phyloP scores from a whole-genome alignment of 805 yeast species.

The Cyberlindnera maritima region DNA sequence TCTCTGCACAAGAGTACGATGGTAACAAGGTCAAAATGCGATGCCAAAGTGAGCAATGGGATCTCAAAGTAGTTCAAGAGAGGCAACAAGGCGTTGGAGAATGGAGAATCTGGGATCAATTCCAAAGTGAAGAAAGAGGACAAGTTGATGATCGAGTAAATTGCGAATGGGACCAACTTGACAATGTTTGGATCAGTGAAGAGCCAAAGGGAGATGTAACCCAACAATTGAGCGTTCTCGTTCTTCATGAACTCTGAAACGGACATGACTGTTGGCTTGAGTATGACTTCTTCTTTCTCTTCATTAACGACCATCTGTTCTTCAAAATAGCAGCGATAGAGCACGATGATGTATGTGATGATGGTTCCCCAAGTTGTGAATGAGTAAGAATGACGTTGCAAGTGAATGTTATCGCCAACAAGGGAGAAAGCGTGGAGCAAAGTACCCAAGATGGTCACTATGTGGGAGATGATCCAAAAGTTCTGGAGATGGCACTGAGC shows the following conservation, averaged over 20 bases:
- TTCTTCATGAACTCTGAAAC: conserved; percentile 37
- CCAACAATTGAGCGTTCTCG: conserved; percentile 40
- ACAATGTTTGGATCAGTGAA: conserved; percentile 31
- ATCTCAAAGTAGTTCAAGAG: conserved; percentile 36
- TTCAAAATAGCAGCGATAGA: conserved; percentile 22
- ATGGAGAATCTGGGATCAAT: conserved; percentile 30
- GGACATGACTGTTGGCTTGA: conserved; percentile 20
- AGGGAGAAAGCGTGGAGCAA: conserved; percentile 8
- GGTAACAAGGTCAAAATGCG: conserved; percentile 37
- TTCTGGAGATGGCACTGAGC: conserved; percentile 22
- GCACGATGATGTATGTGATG: conserved; percentile 26
- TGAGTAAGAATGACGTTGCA: conserved; percentile 15
- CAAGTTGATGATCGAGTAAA: conserved; percentile 39
- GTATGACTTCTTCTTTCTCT: conserved; percentile 13
- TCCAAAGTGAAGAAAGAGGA: conserved; percentile 33
- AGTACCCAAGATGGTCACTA: conserved; percentile 21
- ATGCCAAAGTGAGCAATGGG: conserved; percentile 37
- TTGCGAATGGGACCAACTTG: conserved; percentile 39
- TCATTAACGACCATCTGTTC: conserved; percentile 18
- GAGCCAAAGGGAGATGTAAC: conserved; percentile 37
- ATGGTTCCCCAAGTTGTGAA: conserved; percentile 20
- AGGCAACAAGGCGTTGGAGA: conserved; percentile 36
- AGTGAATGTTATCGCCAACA: neutral
- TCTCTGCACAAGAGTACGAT: conserved; percentile 32
- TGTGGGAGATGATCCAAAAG: conserved; percentile 26